Evolutionary conservation across 2,329 filamentous ascomycete species (phyloP).

Genomic region (Pseudogymnoascus sp.): DNA sequence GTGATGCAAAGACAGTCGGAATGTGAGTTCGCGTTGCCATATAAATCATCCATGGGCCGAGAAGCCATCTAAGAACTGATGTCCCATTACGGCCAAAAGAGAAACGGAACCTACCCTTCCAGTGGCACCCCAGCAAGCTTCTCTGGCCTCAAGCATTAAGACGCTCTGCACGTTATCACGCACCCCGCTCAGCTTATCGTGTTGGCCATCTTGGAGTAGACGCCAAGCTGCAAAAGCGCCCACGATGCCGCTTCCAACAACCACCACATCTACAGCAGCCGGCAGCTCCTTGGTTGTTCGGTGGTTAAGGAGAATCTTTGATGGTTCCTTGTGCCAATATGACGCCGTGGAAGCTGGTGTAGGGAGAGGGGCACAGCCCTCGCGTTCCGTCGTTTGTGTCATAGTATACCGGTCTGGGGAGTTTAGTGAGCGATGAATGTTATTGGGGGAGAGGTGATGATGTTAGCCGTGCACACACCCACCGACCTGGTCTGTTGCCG

Average conservation of each 20-base stretch:
- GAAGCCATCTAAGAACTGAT: not conserved
- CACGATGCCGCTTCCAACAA: conserved; percentile 70
- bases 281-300: conserved; percentile 59
- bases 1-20: not conserved
- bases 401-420: not conserved
- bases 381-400: not conserved
- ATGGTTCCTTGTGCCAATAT: conserved; percentile 68
- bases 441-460: not conserved
- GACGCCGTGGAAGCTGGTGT: conserved; percentile 52
- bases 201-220: conserved; percentile 39
- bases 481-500: not conserved
- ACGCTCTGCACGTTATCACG: conserved; percentile 36
- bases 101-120: conserved; percentile 52
- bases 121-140: conserved; percentile 77
- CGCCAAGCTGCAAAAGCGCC: conserved; percentile 63
- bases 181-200: conserved; percentile 21
- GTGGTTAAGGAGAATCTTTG: conserved; percentile 55
- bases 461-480: not conserved
- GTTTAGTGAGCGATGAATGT: not conserved
- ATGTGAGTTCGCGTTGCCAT: not conserved
- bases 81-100: not conserved
- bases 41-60: not conserved
- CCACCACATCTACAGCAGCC: conserved; percentile 54
- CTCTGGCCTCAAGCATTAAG: conserved; percentile 67
- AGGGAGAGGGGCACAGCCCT: conserved; percentile 39